Conservation (phyloP, 345 rosid genomes). For the Cardamine chenopodiifolia region DNA sequence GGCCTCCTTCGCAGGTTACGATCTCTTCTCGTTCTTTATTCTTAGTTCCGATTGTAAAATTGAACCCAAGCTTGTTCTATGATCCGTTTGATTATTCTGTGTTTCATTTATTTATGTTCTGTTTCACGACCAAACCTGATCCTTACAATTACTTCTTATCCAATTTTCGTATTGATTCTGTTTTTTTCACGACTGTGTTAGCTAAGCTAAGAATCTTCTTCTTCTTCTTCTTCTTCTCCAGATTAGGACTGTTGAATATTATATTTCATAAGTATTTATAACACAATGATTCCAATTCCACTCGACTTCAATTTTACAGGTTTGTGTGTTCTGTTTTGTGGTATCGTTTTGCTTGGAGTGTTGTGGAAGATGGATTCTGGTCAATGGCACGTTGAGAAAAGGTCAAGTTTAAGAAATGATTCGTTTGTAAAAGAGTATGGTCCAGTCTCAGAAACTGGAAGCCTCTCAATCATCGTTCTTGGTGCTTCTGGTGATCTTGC, state of each 20-base stretch:
- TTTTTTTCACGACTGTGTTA: neutral
- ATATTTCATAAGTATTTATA: neutral
- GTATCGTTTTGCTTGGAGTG: neutral
- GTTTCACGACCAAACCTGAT: constrained; percentile 19
- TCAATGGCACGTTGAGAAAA: constrained; percentile 61
- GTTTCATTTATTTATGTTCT: neutral
- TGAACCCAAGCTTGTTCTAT: neutral
- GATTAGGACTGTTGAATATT: too few relatives aligned
- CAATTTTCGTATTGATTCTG: neutral
- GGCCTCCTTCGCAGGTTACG: constrained; percentile 7
- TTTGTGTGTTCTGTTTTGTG: constrained; percentile 13
- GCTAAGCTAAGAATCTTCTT: neutral
- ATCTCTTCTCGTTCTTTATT: constrained; percentile 5
- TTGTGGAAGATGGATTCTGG: constrained; percentile 48
- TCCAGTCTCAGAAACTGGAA: constrained; percentile 61
- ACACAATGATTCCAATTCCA: neutral
- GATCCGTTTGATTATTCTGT: constrained; percentile 22
- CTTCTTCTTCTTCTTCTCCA: neutral
- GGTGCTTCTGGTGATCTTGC: constrained; percentile 99
- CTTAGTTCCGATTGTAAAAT: neutral
- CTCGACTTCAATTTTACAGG: constrained; percentile 6
- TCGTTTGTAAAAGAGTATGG: constrained; percentile 48
- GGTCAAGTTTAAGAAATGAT: constrained; percentile 51
- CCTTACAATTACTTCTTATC: neutral
- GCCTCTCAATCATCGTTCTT: constrained; percentile 79